These are phyloP conservation scores for Candida nanaspora DNA, from an alignment of 805 yeast genomes.

Conservation along the genomic window DNA sequence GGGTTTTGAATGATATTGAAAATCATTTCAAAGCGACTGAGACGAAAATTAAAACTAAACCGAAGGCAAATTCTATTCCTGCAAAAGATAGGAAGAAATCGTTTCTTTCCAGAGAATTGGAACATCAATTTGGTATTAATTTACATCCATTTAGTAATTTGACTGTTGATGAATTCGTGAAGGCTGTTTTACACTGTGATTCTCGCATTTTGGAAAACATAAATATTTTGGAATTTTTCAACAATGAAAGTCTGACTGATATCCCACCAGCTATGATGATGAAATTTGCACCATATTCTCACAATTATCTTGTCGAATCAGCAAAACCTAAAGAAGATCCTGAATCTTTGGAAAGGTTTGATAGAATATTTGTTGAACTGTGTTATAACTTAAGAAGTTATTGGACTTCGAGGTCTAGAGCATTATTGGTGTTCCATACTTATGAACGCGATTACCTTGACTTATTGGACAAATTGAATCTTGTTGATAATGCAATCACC, in stretches of 20 bases:
- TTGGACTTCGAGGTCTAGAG: conserved; percentile 68
- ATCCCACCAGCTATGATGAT: conserved; percentile 48
- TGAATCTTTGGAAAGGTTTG: conserved; percentile 56
- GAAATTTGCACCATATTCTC: conserved; percentile 57
- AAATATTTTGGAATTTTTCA: conserved; percentile 63
- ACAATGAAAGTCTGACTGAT: conserved; percentile 56
- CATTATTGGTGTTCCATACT: conserved; percentile 44
- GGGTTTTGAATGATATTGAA: conserved; percentile 62
- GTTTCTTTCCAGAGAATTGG: conserved; percentile 61
- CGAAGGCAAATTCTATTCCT: conserved; percentile 30
- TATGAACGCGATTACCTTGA: conserved; percentile 65
- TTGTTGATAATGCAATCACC: conserved; percentile 53
- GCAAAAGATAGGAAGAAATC: conserved; percentile 32
- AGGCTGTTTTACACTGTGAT: conserved; percentile 55
- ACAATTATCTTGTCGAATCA: conserved; percentile 32
- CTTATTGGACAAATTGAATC: conserved; percentile 44
- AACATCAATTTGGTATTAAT: conserved; percentile 77
- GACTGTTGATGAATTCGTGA: conserved; percentile 47
- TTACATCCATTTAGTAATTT: conserved; percentile 53
- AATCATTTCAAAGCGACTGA: conserved; percentile 41
- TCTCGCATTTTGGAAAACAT: conserved; percentile 41
- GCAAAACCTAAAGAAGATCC: conserved; percentile 48
- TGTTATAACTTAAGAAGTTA: conserved; percentile 62
- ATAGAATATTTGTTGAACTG: conserved; percentile 59
- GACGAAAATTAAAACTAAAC: conserved; percentile 19